These are phyloP conservation scores for Mycosphaerella sp. DNA, from an alignment of 2,329 filamentous ascomycete genomes.

Conservation along the genomic window DNA sequence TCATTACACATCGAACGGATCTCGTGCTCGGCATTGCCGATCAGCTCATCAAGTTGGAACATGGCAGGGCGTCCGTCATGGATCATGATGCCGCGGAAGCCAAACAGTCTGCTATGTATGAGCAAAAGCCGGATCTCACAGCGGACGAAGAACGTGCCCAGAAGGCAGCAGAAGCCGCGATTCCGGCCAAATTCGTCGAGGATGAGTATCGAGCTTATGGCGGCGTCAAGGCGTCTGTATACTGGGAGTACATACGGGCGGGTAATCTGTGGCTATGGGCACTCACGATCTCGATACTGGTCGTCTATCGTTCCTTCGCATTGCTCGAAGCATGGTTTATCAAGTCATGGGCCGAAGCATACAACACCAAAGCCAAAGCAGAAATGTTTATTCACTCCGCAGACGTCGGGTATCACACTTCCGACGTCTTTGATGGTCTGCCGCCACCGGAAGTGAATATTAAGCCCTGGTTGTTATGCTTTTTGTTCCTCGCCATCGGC, in stretches of 20 bases:
- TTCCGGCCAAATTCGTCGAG: conserved; percentile 70
- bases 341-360: conserved; percentile 80
- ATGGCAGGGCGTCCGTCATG: conserved; percentile 47
- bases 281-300: conserved; percentile 56
- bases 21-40: conserved; percentile 66
- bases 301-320: conserved; percentile 56
- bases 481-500: conserved; percentile 57
- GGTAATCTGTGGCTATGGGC: conserved; percentile 70
- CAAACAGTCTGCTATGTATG: not conserved
- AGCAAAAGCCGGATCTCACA: conserved; percentile 15
- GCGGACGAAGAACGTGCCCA: conserved; percentile 30
- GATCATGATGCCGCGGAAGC: conserved; percentile 22
- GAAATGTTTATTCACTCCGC: conserved; percentile 13
- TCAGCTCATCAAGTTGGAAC: conserved; percentile 63
- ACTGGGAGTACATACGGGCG: conserved; percentile 79
- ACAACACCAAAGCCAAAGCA: conserved; percentile 37
- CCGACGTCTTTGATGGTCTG: conserved; percentile 45
- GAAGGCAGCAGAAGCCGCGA: conserved; percentile 43
- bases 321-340: conserved; percentile 72
- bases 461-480: conserved; percentile 65
- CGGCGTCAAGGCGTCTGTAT: conserved; percentile 67
- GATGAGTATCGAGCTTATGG: conserved; percentile 70
- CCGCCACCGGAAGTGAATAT: conserved; percentile 64
- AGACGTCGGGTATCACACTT: conserved; percentile 15
- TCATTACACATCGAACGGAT: conserved; percentile 62